Base-by-base conservation (phyloP, 1,284 basidiomycete species). In the Trichosporon sp. region DNA sequence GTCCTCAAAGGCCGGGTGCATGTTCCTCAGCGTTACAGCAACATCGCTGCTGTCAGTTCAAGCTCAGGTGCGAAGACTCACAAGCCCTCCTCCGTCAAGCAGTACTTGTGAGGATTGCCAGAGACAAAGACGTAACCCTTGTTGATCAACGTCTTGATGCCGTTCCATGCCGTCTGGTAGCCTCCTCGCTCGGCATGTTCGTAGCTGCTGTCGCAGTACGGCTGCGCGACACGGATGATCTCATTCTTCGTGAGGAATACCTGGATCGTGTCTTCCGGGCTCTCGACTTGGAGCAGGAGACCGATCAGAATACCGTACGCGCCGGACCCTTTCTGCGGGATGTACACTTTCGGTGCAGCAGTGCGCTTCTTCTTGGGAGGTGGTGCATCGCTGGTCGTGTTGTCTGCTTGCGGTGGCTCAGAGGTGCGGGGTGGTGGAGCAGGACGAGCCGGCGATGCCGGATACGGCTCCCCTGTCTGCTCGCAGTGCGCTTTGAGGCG, bases 1-100 rank as follows among this genome's bases (percentile, higher is more conserved):
- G 67, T 76, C 67, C 1, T 75, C 69, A 62, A 76, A 76, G 62
- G 78, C 78, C 4, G 79, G 78, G 15, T 72, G 56, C 44, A 80
- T 65, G 29, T 75, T 75, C 18, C 78, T 64, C 3, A 82, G 73
- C 0, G 74, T 69, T 9, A 71, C 72, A 0, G 78, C 81, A 1
- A 82, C 78, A 29, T 81, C 76, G 60, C 80, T 82, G 35, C 1
- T 12, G 35, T 68, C 15, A 69, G 56, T 29, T 23, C n/a, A 56
- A 15, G 27, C 1, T 35, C 27, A 35, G 4, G 44, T n/a, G 13
- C 12, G 3, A 29, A 12, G 42, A 63, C 80, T 78, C 71, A 82
- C 80, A 79, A 80, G 65, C 82, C 82, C 34, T 80, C 81, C 66
- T 80, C 76, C 1, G 80, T 81, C 66, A 83, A 75, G 53, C 75